Percentiles rank a stretch among this genome's conserved stretches.
These are phyloP conservation scores for Paraleonurus japonicus DNA, from an alignment of 257 asterid species.

Conservation along the genomic window DNA sequence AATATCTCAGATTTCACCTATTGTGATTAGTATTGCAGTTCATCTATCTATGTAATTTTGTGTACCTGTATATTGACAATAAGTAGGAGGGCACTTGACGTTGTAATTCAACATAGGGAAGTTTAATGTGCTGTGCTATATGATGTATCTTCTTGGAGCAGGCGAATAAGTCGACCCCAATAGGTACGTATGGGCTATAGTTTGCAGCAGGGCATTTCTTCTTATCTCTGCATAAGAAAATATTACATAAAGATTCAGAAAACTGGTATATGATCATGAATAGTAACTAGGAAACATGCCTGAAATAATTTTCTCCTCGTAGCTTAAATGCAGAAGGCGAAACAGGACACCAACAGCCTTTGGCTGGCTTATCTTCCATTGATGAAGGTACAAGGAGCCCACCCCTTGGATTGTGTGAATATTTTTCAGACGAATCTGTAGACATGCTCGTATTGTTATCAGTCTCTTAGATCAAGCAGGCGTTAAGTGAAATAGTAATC, in stretches of 20 bases:
- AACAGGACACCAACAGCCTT: slow-evolving; percentile 61
- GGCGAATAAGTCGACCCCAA: slow-evolving; percentile 75
- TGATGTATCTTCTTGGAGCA: slow-evolving; percentile 68
- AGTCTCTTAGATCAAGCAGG: not conserved
- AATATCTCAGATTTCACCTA: not conserved
- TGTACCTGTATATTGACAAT: slow-evolving; percentile 78
- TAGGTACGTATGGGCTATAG: slow-evolving; percentile 64
- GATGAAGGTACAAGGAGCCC: slow-evolving; percentile 52
- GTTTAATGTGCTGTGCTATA: slow-evolving; percentile 72
- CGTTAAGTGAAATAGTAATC: not conserved
- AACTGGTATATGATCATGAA: not conserved
- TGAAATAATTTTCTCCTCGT: slow-evolving; percentile 72
- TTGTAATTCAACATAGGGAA: slow-evolving; percentile 48
- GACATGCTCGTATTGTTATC: not conserved
- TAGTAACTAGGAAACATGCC: slow-evolving; percentile 37
- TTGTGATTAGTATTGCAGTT: not conserved
- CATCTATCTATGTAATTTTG: not conserved
- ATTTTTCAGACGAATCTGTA: slow-evolving; percentile 49
- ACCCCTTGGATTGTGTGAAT: slow-evolving; percentile 48
- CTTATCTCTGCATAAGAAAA: slow-evolving; percentile 56
- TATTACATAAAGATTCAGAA: not conserved
- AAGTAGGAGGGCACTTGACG: slow-evolving; percentile 65
- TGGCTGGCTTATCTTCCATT: slow-evolving; percentile 41
- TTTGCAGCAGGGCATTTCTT: slow-evolving; percentile 72
- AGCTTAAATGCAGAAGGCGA: slow-evolving; percentile 74